Evolutionary conservation across 169 alveolate species (phyloP), one percentile per base, ranked within the genome.

Genomic region (Cryptosporidium ryanae): DNA sequence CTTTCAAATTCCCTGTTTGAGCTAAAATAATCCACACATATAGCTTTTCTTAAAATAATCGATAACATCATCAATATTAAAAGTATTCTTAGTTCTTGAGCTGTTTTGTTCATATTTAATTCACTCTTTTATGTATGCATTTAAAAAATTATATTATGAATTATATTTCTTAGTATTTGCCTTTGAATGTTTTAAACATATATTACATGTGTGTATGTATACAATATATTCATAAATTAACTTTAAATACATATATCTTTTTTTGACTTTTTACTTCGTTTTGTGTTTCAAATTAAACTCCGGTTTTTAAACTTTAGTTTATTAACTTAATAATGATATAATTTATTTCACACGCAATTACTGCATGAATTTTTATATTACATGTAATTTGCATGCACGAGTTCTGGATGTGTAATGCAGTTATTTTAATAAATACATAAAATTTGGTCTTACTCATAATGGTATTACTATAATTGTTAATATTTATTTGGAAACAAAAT

Each of bases 261-360:
- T 44, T 65, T 38, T 32, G 21, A 49, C 6, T 65, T 23, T 65
- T 23, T 21, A 54, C 5, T 54, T 54, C 8, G 8, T 25, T 15
- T 15, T 48, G n/a, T n/a, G n/a, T n/a, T n/a, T n/a, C n/a, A n/a
- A n/a, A n/a, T n/a, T n/a, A n/a, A n/a, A n/a, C n/a, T n/a, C n/a
- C n/a, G n/a, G n/a, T n/a, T n/a, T n/a, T n/a, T n/a, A n/a, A n/a
- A n/a, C n/a, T n/a, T n/a, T n/a, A n/a, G n/a, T n/a, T 38, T 38
- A 38, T 38, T 38, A 6, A 38, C 8, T 38, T 38, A 38, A 0
- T 6, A 61, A 31, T 61, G 6, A 61, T 27, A 15, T 27, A 61
- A 61, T 61, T 34, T 44, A 61, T 31, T 38, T 65, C 18, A 65
- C 81, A 65, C 81, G 81, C 34, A 65, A 65, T 65, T 27, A 38